Evolutionary conservation across 1,139 yeast species (phyloP).

Genomic region (Sugiyamaella novakii): DNA sequence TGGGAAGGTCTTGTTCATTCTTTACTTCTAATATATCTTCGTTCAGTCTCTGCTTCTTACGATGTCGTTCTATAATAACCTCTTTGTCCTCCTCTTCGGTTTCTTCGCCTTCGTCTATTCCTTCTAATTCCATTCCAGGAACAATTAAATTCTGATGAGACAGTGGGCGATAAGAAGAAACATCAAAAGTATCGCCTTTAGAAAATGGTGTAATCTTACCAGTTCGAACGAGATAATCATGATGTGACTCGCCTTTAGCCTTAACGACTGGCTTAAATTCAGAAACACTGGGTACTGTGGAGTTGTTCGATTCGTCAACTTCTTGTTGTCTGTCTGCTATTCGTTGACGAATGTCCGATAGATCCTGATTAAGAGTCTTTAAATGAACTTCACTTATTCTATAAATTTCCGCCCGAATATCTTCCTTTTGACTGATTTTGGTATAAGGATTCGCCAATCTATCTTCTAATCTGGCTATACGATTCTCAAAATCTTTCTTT

Average conservation of each 20-base stretch:
- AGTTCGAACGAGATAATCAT: conserved; percentile 78
- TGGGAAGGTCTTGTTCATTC: not conserved
- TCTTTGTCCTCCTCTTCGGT: conserved; percentile 21
- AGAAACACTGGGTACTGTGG: conserved; percentile 22
- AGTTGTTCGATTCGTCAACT: conserved; percentile 7
- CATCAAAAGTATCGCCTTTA: conserved; percentile 55
- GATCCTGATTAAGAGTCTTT: conserved; percentile 56
- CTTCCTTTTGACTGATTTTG: conserved; percentile 66
- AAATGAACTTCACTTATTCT: conserved; percentile 57
- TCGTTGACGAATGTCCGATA: conserved; percentile 64
- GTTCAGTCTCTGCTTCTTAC: conserved; percentile 15
- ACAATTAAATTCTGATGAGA: conserved; percentile 50
- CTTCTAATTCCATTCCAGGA: conserved; percentile 48
- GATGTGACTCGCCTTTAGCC: conserved; percentile 70
- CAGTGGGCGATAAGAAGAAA: conserved; percentile 19
- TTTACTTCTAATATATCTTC: not conserved
- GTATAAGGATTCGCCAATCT: conserved; percentile 57
- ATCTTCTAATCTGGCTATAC: conserved; percentile 51
- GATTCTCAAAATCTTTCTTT: conserved; percentile 46
- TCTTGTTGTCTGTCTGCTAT: conserved; percentile 41
- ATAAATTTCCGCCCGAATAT: conserved; percentile 56
- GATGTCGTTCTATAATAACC: conserved; percentile 20
- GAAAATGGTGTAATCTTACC: conserved; percentile 97
- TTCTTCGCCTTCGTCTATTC: conserved; percentile 29
- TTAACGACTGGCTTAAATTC: conserved; percentile 36